Evolutionary conservation across 225 moss, liverwort and hornwort genomes (phyloP).

Genomic region (Asterella californica): DNA sequence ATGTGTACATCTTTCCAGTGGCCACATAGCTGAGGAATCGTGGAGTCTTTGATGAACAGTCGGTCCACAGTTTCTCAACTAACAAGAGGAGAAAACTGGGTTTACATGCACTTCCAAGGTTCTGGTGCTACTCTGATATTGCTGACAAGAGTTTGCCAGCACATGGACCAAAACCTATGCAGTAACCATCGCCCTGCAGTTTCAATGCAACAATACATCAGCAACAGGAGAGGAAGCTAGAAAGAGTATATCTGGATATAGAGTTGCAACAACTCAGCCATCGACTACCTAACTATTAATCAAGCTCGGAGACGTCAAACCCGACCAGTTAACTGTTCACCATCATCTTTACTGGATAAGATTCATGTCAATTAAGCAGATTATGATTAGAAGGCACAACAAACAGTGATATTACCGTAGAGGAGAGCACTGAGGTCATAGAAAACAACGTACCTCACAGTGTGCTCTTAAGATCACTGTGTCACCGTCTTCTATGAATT

Average conservation of each 20-base stretch:
- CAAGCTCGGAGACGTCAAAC: too few relatives aligned
- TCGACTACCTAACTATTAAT: too few relatives aligned
- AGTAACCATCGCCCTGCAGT: slow-evolving; percentile 72
- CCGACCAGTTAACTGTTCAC: too few relatives aligned
- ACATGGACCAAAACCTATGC: slow-evolving; percentile 80
- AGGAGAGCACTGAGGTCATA: neutral
- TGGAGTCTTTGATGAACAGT: neutral
- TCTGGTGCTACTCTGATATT: neutral
- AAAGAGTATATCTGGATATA: neutral
- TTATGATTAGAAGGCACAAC: neutral
- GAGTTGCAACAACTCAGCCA: too few relatives aligned
- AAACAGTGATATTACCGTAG: neutral
- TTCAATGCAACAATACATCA: neutral
- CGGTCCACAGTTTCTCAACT: neutral
- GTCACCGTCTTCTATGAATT: slow-evolving; percentile 83
- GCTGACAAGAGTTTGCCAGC: slow-evolving; percentile 60
- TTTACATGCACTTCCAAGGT: neutral
- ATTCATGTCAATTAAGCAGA: neutral
- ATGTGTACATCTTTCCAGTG: neutral
- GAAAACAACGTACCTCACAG: slow-evolving; percentile 49
- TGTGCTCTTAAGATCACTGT: slow-evolving; percentile 69
- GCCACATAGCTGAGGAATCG: neutral
- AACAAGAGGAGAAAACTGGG: neutral
- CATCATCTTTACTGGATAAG: too few relatives aligned
- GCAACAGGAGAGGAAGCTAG: neutral